These are phyloP conservation scores for Symmetrospora coprosmae DNA, from an alignment of 768 basidiomycete species.

Conservation along the genomic window DNA sequence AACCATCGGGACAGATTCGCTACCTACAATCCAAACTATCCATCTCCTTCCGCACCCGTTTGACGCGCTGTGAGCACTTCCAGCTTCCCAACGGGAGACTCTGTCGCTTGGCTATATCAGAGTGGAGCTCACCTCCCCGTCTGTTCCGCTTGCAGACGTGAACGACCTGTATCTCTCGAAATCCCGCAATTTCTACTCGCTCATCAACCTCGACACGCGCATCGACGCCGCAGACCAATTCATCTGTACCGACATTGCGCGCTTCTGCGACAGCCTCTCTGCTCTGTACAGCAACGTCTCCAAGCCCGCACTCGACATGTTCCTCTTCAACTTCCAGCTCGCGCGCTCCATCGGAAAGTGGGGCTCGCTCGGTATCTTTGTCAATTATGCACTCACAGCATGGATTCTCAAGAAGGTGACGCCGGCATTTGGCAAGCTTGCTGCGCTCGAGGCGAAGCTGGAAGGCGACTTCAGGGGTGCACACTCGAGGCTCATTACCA, in stretches of 20 bases:
- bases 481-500: conserved; percentile 68
- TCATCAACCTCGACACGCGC: conserved; percentile 31
- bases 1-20: too few species aligned
- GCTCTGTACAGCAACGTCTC: conserved; percentile 84
- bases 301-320: conserved; percentile 76
- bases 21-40: conserved; percentile 73
- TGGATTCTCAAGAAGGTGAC: conserved; percentile 60
- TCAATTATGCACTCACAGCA: conserved; percentile 75
- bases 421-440: conserved; percentile 79
- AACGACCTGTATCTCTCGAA: conserved; percentile 78
- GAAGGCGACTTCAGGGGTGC: conserved; percentile 84
- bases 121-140: too few species aligned
- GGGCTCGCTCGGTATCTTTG: conserved; percentile 66
- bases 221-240: conserved; percentile 31
- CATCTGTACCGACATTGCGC: conserved; percentile 77
- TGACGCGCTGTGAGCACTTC: conserved; percentile 49
- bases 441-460: conserved; percentile 72
- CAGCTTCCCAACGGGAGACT: not conserved
- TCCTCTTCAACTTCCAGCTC: conserved; percentile 84
- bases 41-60: conserved; percentile 62
- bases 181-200: conserved; percentile 38
- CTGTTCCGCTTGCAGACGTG: too few species aligned
- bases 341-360: conserved; percentile 68
- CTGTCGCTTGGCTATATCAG: not conserved
- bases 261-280: conserved; percentile 72